A percentile compares a stretch with the other conserved stretches of the same genome.
Evolutionary conservation across 2,329 filamentous ascomycete species (phyloP).

Genomic region (Neopestalotiopsis clavispora): DNA sequence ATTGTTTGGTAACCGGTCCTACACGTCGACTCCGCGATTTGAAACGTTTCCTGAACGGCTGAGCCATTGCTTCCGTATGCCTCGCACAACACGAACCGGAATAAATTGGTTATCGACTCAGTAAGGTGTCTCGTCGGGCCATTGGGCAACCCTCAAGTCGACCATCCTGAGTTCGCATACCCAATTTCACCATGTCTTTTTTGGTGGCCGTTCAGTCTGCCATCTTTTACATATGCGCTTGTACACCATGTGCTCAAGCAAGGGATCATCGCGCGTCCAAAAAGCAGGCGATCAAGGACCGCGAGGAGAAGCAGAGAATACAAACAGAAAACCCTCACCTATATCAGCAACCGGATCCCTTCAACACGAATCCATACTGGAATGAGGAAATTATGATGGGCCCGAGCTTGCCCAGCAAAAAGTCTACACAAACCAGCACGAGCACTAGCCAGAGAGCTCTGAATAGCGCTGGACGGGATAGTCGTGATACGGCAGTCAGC

Average conservation of each 20-base stretch:
- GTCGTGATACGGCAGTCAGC: slow-evolving; percentile 39
- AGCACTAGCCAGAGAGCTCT: slow-evolving; percentile 65
- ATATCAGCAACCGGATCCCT: slow-evolving; percentile 82
- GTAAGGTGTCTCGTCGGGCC: not conserved
- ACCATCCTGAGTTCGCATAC: not conserved
- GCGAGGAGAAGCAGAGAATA: slow-evolving; percentile 66
- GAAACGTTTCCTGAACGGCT: not conserved
- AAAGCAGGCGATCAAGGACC: slow-evolving; percentile 71
- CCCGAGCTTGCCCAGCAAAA: slow-evolving; percentile 72
- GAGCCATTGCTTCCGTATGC: not conserved
- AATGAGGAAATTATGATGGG: slow-evolving; percentile 83
- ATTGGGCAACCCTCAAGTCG: not conserved
- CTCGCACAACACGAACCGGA: not conserved
- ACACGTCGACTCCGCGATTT: not conserved
- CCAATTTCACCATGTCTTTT: slow-evolving; percentile 49
- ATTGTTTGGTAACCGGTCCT: not conserved
- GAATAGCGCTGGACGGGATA: slow-evolving; percentile 62
- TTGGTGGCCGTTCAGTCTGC: slow-evolving; percentile 72
- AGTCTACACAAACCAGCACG: slow-evolving; percentile 53
- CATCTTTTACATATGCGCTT: slow-evolving; percentile 78
- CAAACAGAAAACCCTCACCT: slow-evolving; percentile 73
- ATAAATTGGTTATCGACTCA: slow-evolving; percentile 6
- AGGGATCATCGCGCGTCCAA: slow-evolving; percentile 72
- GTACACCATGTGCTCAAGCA: slow-evolving; percentile 77
- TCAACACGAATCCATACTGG: slow-evolving; percentile 90